Evolutionary conservation across 2,329 filamentous ascomycete genomes (phyloP).

Genomic region (Phyllosticta ampelicida): DNA sequence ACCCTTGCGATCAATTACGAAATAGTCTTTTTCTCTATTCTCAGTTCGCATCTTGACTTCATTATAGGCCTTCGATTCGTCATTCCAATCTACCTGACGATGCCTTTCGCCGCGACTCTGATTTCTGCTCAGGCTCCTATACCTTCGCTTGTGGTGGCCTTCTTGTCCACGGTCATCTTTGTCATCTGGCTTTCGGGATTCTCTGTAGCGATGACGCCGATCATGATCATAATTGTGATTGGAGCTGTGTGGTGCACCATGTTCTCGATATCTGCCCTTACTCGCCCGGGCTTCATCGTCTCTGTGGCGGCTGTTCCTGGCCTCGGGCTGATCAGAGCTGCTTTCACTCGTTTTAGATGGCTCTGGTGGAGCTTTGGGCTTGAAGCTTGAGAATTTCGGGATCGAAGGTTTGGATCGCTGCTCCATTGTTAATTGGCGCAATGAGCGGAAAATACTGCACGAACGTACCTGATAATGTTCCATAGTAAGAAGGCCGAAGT

Average conservation of each 20-base stretch:
- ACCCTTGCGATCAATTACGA: conserved; percentile 60
- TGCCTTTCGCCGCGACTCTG: not conserved
- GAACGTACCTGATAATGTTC: conserved; percentile 4
- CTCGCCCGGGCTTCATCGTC: not conserved
- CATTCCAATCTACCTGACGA: not conserved
- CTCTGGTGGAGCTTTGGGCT: conserved; percentile 33
- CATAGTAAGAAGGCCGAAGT: not conserved
- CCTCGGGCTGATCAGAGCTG: not conserved
- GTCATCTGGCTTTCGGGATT: not conserved
- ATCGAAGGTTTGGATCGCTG: conserved; percentile 26
- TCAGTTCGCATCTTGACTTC: not conserved
- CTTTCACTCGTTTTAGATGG: conserved; percentile 9
- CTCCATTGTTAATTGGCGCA: conserved; percentile 5
- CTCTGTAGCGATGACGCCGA: not conserved
- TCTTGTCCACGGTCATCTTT: not conserved
- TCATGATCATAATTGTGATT: not conserved
- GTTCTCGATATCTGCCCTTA: not conserved
- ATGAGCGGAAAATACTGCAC: not conserved
- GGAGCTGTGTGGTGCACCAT: not conserved
- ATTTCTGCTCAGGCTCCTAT: not conserved
- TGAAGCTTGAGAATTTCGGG: conserved; percentile 69
- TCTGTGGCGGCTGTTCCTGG: not conserved
- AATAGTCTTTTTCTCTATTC: conserved; percentile 30
- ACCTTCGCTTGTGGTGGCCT: not conserved
- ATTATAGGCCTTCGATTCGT: not conserved